Conservation (phyloP, 768 basidiomycete genomes). For the Postia placenta region DNA sequence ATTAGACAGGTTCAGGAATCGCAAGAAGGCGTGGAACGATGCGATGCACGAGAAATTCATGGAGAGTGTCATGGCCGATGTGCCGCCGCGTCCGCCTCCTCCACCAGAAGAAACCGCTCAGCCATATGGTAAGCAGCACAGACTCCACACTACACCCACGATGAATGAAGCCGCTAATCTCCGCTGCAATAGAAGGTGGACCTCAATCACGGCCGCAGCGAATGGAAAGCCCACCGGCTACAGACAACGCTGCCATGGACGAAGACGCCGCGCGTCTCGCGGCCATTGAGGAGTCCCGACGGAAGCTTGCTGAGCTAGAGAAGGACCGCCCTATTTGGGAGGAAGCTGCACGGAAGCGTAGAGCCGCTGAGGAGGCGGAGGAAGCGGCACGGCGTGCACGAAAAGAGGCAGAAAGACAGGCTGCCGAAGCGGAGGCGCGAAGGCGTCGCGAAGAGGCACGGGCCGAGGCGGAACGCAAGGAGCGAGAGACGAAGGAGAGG, state of each 20-base stretch:
- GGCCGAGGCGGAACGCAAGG: slow-evolving; percentile 22
- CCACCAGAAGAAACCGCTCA: neutral
- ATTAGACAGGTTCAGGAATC: neutral
- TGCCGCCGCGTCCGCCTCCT: too few species aligned
- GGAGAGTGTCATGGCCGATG: neutral
- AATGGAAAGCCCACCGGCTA: neutral
- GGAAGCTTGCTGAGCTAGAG: slow-evolving; percentile 65
- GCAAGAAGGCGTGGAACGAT: slow-evolving; percentile 3
- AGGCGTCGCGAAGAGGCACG: slow-evolving; percentile 22
- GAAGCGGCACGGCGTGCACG: slow-evolving; percentile 20
- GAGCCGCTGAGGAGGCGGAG: slow-evolving; percentile 37
- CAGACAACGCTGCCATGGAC: neutral
- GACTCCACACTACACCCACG: too few species aligned
- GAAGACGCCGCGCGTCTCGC: slow-evolving; percentile 34
- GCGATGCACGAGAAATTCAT: neutral
- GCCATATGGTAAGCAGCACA: neutral
- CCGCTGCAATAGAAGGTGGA: too few species aligned
- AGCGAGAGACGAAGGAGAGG: slow-evolving; percentile 24
- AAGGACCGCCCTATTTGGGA: slow-evolving; percentile 59
- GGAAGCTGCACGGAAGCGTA: slow-evolving; percentile 40
- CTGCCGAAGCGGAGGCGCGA: slow-evolving; percentile 14
- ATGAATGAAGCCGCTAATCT: too few species aligned
- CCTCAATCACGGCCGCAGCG: too few species aligned
- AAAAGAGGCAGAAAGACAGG: slow-evolving; percentile 14
- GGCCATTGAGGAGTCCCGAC: slow-evolving; percentile 55